These are phyloP conservation scores for Kwoniella mangroviensis DNA, from an alignment of 768 basidiomycete genomes.

Conservation along the genomic window DNA sequence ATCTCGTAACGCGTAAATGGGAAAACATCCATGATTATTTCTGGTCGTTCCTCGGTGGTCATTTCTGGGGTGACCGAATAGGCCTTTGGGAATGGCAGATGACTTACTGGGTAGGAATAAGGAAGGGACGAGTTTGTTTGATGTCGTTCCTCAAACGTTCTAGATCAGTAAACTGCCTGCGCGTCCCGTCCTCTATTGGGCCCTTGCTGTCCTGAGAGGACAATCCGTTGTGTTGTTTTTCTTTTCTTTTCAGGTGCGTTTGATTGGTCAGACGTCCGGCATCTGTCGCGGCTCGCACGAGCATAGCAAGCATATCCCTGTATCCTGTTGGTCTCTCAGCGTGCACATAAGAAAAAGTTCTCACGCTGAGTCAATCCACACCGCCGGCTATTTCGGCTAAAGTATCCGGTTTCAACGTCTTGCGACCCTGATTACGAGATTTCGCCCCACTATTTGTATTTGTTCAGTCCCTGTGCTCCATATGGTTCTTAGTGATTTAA, in stretches of 20 bases:
- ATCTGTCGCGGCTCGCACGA: neutral
- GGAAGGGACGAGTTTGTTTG: neutral
- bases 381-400: conserved; percentile 13
- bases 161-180: neutral
- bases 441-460: neutral
- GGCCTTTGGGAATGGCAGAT: too few relatives aligned
- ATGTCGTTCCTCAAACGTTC: neutral
- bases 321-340: too few relatives aligned
- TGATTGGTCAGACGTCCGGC: neutral
- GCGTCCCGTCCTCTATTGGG: neutral
- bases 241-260: too few relatives aligned
- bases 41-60: neutral
- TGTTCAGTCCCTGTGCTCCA: neutral
- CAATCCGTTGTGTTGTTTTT: too few relatives aligned
- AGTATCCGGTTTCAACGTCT: neutral
- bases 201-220: too few relatives aligned
- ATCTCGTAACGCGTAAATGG: neutral
- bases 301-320: neutral
- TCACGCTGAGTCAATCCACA: neutral
- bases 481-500: neutral
- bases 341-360: neutral
- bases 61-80: neutral
- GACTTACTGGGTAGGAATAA: too few relatives aligned
- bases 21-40: too few relatives aligned
- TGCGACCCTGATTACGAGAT: neutral